Conservation (phyloP, 345 rosid species). For the Pelargonium nanum region DNA sequence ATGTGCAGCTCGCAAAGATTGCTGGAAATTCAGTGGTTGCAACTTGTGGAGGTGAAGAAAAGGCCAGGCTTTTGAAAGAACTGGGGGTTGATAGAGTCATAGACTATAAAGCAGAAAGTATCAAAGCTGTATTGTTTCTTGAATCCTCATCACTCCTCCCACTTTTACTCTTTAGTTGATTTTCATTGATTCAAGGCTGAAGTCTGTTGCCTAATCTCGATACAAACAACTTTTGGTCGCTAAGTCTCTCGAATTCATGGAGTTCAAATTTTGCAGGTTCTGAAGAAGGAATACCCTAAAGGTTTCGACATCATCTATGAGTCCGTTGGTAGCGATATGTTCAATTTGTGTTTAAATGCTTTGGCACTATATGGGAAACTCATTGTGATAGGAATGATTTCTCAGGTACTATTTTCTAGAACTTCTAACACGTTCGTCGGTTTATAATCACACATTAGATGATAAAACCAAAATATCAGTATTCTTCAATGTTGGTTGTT, state of each 20-base stretch:
- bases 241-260: background rate
- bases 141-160: conserved; percentile 8
- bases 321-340: conserved; percentile 95
- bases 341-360: conserved; percentile 74
- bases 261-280: conserved; percentile 40
- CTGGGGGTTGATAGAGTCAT: conserved; percentile 82
- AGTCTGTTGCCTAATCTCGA: too few relatives aligned
- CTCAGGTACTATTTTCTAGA: conserved; percentile 54
- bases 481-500: too few relatives aligned
- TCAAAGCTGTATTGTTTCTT: conserved; percentile 54
- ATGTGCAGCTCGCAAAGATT: conserved; percentile 73
- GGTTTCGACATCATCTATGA: conserved; percentile 83
- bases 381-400: conserved; percentile 92
- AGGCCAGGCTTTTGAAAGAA: conserved; percentile 67
- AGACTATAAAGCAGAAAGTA: conserved; percentile 72
- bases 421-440: too few relatives aligned
- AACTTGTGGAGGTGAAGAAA: conserved; percentile 85
- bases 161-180: too few relatives aligned
- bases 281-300: conserved; percentile 69
- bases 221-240: background rate
- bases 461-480: too few relatives aligned
- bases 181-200: too few relatives aligned
- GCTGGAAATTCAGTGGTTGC: conserved; percentile 84
- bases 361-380: conserved; percentile 74
- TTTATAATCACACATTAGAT: too few relatives aligned